A percentile compares a stretch with the other conserved stretches of the same genome.
Conservation (phyloP, 345 rosid species). For the Linum tenue region DNA sequence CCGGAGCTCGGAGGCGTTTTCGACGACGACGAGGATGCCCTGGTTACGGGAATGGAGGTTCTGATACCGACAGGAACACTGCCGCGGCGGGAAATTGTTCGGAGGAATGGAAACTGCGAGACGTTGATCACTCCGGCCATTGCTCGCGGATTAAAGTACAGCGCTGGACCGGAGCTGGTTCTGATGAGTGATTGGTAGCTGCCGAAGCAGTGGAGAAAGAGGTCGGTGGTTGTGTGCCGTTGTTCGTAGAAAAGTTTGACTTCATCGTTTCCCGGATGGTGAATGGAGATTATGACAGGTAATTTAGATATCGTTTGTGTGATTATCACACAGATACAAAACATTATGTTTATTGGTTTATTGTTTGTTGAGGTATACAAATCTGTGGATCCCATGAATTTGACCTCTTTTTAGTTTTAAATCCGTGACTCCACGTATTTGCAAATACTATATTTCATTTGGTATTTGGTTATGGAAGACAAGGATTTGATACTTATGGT, state of each 20-base stretch:
- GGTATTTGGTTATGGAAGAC: too few species aligned
- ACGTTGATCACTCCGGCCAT: conserved; percentile 59
- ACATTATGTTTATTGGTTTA: too few species aligned
- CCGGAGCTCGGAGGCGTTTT: conserved; percentile 39
- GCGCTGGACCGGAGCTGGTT: not conserved
- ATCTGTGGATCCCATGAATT: too few species aligned
- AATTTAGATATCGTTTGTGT: conserved; percentile 12
- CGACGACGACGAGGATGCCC: conserved; percentile 23
- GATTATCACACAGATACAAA: not conserved
- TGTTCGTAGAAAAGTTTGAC: too few species aligned
- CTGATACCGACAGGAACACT: not conserved
- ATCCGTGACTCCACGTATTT: too few species aligned
- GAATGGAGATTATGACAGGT: conserved; percentile 7
- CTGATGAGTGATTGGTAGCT: not conserved
- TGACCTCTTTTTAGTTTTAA: too few species aligned
- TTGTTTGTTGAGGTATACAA: too few species aligned
- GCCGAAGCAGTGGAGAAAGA: not conserved
- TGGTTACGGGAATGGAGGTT: conserved; percentile 16
- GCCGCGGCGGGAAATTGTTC: conserved; percentile 15
- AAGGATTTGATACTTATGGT: too few species aligned
- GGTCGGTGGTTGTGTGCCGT: not conserved
- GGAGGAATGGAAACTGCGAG: conserved; percentile 30
- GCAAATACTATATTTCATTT: too few species aligned
- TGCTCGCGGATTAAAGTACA: not conserved
- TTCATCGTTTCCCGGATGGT: not conserved